A percentile compares a stretch with the other conserved stretches of the same genome.
phyloP scores from a whole-genome alignment of 2,329 filamentous ascomycete genomes.

The Bipolaris victoriae region DNA sequence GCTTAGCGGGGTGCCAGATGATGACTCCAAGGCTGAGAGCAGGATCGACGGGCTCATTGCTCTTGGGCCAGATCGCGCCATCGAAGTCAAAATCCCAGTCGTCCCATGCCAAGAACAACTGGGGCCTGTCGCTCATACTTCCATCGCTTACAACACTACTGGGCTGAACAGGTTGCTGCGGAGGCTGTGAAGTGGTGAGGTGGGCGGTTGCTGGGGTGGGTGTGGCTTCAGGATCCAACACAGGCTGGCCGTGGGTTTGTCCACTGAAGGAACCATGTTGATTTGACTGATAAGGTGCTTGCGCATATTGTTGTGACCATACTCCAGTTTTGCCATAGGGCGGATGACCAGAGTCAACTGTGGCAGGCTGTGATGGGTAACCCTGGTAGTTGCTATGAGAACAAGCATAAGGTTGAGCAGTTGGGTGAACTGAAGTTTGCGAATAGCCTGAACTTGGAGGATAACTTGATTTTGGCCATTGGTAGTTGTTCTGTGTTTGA shows the following conservation, averaged over 20 bases:
- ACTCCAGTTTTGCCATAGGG: conserved; percentile 30
- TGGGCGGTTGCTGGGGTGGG: conserved; percentile 38
- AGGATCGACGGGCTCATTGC: conserved; percentile 53
- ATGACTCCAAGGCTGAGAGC: conserved; percentile 55
- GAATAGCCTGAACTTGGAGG: conserved; percentile 30
- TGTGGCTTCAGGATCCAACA: conserved; percentile 35
- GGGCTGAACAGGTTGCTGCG: conserved; percentile 19
- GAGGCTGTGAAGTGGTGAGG: conserved; percentile 20
- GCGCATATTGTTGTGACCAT: conserved; percentile 30
- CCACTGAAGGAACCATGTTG: conserved; percentile 26
- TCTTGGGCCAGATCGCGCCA: conserved; percentile 53
- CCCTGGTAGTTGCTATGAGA: conserved; percentile 25
- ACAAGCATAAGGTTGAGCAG: conserved; percentile 30
- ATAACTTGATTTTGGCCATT: conserved; percentile 37
- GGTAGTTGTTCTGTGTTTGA: conserved; percentile 27
- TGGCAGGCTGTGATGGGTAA: conserved; percentile 28
- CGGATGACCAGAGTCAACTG: conserved; percentile 32
- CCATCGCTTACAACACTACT: conserved; percentile 26
- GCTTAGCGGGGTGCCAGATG: conserved; percentile 53
- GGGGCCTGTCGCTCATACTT: conserved; percentile 29
- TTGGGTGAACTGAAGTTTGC: conserved; percentile 30
- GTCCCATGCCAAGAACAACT: conserved; percentile 46
- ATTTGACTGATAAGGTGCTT: conserved; percentile 23
- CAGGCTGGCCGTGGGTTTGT: conserved; percentile 4
- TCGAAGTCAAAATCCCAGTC: conserved; percentile 55